phyloP scores from a whole-genome alignment of 371 early-diverging fungal genomes.

The Zancudomyces culisetae region DNA sequence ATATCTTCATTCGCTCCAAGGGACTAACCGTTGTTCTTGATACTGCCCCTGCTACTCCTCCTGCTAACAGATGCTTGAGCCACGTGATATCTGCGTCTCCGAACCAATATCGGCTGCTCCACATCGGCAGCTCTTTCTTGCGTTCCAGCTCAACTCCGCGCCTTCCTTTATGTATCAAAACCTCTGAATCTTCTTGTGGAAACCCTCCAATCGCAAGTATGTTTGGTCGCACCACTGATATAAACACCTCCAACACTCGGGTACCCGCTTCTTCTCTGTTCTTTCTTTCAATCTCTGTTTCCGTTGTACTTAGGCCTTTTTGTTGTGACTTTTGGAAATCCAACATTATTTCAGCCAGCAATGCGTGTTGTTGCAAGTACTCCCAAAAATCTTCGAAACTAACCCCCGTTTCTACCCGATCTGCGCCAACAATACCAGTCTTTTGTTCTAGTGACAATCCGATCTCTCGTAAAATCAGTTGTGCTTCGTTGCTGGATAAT shows the following conservation, averaged over 20 bases:
- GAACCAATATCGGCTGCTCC: constrained; percentile 15
- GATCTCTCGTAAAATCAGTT: neutral
- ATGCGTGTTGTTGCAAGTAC: neutral
- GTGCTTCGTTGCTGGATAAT: neutral
- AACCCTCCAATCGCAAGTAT: neutral
- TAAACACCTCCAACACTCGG: neutral
- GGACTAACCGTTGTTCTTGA: constrained; percentile 84
- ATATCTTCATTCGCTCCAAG: constrained; percentile 77
- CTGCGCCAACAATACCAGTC: too few species aligned
- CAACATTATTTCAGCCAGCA: neutral
- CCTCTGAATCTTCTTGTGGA: neutral
- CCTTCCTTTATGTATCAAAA: neutral
- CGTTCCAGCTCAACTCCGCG: neutral
- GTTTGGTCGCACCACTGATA: neutral
- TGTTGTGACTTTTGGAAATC: neutral
- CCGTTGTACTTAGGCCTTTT: neutral
- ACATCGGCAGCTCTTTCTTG: too few species aligned
- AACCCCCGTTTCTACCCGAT: neutral
- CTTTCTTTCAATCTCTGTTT: neutral
- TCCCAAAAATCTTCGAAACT: neutral
- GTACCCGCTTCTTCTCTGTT: neutral
- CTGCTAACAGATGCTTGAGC: constrained; percentile 66
- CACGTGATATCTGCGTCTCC: constrained; percentile 23
- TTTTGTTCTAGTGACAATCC: too few species aligned
- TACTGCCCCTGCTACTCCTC: constrained; percentile 80